phyloP scores from a whole-genome alignment of 2,329 filamentous ascomycete species.

The Penicillium glabrum region DNA sequence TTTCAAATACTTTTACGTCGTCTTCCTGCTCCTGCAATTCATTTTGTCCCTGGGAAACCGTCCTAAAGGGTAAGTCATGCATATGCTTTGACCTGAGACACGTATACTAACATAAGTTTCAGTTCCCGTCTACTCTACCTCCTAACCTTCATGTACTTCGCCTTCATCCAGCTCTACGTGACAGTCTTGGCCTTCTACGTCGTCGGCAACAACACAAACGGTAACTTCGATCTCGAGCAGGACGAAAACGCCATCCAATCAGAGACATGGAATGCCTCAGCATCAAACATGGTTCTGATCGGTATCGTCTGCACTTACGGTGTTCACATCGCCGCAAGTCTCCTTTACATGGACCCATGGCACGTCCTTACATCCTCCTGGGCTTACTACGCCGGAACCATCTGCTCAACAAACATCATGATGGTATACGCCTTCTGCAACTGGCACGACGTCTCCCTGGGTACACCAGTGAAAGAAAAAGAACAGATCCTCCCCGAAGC shows the following conservation, averaged over 20 bases:
- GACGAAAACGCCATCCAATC: constrained; percentile 27
- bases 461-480: constrained; percentile 96
- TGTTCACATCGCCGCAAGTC: constrained; percentile 89
- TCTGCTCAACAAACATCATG: constrained; percentile 95
- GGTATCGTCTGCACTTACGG: constrained; percentile 89
- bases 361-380: constrained; percentile 99
- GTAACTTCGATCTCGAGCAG: constrained; percentile 72
- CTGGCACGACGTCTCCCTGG: constrained; percentile 99
- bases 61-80: constrained; percentile 66
- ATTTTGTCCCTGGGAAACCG: constrained; percentile 92
- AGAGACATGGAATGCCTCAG: constrained; percentile 59
- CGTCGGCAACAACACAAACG: constrained; percentile 62
- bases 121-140: constrained; percentile 82
- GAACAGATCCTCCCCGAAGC: constrained; percentile 85
- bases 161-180: constrained; percentile 65
- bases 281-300: constrained; percentile 81
- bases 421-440: constrained; percentile 99
- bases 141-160: constrained; percentile 81
- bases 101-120: neutral
- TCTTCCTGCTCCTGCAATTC: constrained; percentile 87
- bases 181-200: constrained; percentile 61
- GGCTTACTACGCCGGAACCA: constrained; percentile 85
- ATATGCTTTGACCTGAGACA: neutral
- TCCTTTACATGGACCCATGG: constrained; percentile 96
- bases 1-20: constrained; percentile 85